Evolutionary conservation across 2,329 filamentous ascomycete genomes (phyloP).

Genomic region (Coniochaeta sp.): DNA sequence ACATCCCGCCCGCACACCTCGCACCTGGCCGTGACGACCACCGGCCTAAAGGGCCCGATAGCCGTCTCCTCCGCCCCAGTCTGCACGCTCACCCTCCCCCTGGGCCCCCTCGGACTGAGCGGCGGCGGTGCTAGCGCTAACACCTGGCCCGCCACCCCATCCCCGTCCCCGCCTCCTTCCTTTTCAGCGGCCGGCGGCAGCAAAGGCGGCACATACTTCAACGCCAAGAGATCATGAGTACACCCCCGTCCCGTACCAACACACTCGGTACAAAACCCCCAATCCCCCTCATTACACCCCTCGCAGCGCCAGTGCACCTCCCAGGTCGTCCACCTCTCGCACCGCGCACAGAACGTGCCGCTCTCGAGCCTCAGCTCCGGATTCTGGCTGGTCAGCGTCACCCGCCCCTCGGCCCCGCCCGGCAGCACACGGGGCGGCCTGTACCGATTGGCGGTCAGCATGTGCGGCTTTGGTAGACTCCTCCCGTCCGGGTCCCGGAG

Average conservation of each 20-base stretch:
- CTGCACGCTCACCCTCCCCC: not conserved
- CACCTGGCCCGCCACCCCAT: not conserved
- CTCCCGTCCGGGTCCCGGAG: constrained; percentile 16
- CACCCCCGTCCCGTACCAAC: constrained; percentile 78
- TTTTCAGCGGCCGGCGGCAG: not conserved
- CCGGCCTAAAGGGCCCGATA: constrained; percentile 47
- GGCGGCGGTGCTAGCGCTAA: no score
- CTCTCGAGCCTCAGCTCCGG: constrained; percentile 61
- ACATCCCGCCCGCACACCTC: constrained; percentile 72
- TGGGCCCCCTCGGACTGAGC: not conserved
- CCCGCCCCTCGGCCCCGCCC: constrained; percentile 46
- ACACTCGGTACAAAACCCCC: constrained; percentile 87
- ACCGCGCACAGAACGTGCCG: constrained; percentile 79
- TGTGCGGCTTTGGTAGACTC: constrained; percentile 43
- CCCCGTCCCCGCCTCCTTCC: not conserved
- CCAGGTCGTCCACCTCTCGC: constrained; percentile 60
- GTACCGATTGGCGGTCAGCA: constrained; percentile 51
- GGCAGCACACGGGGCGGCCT: constrained; percentile 38
- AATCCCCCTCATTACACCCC: constrained; percentile 82
- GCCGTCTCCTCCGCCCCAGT: not conserved
- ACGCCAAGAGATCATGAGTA: constrained; percentile 75
- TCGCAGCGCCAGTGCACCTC: constrained; percentile 87
- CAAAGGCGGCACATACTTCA: constrained; percentile 51
- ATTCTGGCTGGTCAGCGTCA: constrained; percentile 57
- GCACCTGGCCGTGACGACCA: constrained; percentile 69